Conservation (phyloP, 1,139 yeast genomes). For the Blastobotrys indianensis region DNA sequence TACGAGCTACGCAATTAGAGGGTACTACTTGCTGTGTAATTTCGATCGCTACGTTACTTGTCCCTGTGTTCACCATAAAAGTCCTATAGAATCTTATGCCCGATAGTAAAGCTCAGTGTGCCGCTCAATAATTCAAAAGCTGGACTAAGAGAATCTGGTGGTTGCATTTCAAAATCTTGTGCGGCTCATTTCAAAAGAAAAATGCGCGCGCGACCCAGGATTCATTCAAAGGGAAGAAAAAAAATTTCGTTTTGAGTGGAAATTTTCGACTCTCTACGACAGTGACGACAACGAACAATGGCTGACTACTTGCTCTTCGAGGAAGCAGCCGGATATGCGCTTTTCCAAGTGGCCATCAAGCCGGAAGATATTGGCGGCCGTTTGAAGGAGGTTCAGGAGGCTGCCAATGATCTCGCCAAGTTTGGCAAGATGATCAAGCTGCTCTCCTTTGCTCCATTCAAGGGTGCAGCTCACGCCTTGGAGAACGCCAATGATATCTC, state of each 20-base stretch:
- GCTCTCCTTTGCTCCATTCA: slow-evolving; percentile 95
- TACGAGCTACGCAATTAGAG: too few species aligned
- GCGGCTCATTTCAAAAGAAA: too few species aligned
- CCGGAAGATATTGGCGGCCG: slow-evolving; percentile 93
- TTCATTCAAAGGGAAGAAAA: slow-evolving; percentile 6
- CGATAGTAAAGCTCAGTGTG: too few species aligned
- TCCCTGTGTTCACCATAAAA: too few species aligned
- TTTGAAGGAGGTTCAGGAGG: slow-evolving; percentile 90
- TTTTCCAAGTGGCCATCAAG: slow-evolving; percentile 88
- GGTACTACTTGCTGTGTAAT: too few species aligned
- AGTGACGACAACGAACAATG: slow-evolving; percentile 44
- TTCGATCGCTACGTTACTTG: too few species aligned
- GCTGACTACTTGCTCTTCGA: slow-evolving; percentile 92
- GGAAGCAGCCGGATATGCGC: slow-evolving; percentile 98
- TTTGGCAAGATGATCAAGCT: slow-evolving; percentile 91
- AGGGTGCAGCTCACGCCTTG: slow-evolving; percentile 98
- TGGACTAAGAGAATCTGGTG: too few species aligned
- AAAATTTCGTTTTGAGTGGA: slow-evolving; percentile 3
- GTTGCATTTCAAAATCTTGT: too few species aligned
- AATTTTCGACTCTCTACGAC: slow-evolving; percentile 2
- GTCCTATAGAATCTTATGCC: too few species aligned
- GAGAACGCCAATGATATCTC: slow-evolving; percentile 97
- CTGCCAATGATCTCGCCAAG: slow-evolving; percentile 77
- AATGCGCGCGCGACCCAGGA: background rate
- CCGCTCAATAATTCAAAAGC: too few species aligned